Conservation (phyloP, 371 early-diverging fungal species). For the Scutellospora calospora region DNA sequence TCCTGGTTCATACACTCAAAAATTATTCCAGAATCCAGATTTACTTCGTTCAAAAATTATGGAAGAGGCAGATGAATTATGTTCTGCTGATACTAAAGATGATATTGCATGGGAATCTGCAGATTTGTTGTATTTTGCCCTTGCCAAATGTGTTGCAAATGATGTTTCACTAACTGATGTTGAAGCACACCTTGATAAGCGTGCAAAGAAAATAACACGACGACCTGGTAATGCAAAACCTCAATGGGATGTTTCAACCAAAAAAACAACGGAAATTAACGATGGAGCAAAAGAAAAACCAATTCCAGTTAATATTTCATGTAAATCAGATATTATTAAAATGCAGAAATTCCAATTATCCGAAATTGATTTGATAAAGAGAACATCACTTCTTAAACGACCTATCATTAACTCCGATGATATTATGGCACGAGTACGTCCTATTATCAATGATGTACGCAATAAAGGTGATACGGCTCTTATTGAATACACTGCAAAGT, state of each 20-base stretch:
- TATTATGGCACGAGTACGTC: conserved; percentile 86
- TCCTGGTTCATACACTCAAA: conserved; percentile 92
- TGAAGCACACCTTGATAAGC: conserved; percentile 84
- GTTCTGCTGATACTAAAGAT: conserved; percentile 76
- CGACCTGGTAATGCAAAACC: conserved; percentile 96
- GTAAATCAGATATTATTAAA: conserved; percentile 56
- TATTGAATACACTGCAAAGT: conserved; percentile 84
- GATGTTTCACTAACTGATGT: conserved; percentile 89
- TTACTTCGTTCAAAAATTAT: conserved; percentile 91
- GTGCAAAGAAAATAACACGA: conserved; percentile 87
- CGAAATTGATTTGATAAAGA: conserved; percentile 58
- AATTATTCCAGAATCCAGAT: conserved; percentile 84
- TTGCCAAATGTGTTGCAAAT: conserved; percentile 83
- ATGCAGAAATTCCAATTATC: conserved; percentile 69
- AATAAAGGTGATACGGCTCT: conserved; percentile 88
- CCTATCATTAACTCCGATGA: conserved; percentile 92
- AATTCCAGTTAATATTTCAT: conserved; percentile 30
- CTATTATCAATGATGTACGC: conserved; percentile 90
- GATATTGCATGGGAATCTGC: conserved; percentile 97
- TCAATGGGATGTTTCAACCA: conserved; percentile 58
- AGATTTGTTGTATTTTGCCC: conserved; percentile 95
- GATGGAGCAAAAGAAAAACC: conserved; percentile 47
- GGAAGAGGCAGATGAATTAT: conserved; percentile 96
- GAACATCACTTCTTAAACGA: conserved; percentile 77
- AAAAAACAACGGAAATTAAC: conserved; percentile 42